phyloP scores from a whole-genome alignment of 495 filamentous ascomycete species.

The Neurospora sp. region DNA sequence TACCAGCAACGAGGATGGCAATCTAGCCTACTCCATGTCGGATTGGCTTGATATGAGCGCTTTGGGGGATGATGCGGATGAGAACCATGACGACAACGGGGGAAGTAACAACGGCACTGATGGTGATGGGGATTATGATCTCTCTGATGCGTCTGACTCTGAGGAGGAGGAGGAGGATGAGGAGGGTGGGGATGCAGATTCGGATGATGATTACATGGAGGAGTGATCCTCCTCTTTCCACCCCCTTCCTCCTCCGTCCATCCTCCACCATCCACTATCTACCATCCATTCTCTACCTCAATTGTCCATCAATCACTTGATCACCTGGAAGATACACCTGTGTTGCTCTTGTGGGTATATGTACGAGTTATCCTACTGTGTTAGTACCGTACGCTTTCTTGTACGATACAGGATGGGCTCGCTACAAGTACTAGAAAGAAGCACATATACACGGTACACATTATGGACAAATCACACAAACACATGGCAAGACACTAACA shows the following conservation, averaged over 20 bases:
- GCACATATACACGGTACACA: too few species aligned
- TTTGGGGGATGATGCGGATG: not conserved
- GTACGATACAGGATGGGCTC: too few species aligned
- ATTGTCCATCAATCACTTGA: too few species aligned
- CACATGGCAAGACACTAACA: too few species aligned
- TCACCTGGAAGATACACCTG: too few species aligned
- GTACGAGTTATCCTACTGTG: too few species aligned
- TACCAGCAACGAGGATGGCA: not conserved
- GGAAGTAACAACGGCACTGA: not conserved
- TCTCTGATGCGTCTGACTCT: not conserved
- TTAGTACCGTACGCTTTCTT: too few species aligned
- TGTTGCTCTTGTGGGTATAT: too few species aligned
- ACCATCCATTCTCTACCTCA: too few species aligned
- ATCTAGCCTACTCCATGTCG: not conserved
- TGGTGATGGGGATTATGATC: not conserved
- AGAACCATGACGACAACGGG: not conserved
- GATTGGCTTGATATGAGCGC: not conserved
- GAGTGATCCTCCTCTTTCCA: not conserved
- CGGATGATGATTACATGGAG: not conserved
- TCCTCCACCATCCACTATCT: too few species aligned
- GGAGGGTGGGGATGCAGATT: not conserved
- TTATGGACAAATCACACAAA: too few species aligned
- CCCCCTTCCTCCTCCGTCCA: not conserved
- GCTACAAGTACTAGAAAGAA: too few species aligned
- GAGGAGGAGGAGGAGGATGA: not conserved